Conservation (phyloP, 441 rosid species). For the Capsella rubella region DNA sequence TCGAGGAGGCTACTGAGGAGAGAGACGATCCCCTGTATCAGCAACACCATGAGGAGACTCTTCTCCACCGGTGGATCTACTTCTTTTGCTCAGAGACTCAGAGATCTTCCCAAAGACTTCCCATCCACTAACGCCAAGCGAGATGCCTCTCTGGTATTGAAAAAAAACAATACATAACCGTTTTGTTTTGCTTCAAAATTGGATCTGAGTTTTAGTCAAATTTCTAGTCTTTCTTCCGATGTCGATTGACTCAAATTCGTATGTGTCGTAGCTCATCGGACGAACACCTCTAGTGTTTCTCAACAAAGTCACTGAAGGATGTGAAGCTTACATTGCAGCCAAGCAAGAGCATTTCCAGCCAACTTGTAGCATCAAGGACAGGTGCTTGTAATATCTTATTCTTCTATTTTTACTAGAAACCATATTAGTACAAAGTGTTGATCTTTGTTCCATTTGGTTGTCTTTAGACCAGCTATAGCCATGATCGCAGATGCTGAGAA, state of each 20-base stretch:
- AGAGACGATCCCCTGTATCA: conserved; percentile 42
- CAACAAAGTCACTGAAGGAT: conserved; percentile 86
- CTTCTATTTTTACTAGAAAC: background rate
- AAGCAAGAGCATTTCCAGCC: conserved; percentile 97
- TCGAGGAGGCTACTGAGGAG: conserved; percentile 48
- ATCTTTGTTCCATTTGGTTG: conserved; percentile 4
- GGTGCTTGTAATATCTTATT: conserved; percentile 45
- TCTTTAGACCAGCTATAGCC: conserved; percentile 76
- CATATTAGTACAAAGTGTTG: background rate
- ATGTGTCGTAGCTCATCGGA: conserved; percentile 67
- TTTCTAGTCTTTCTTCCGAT: background rate
- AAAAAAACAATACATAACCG: background rate
- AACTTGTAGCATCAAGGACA: conserved; percentile 89
- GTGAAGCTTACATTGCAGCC: conserved; percentile 83
- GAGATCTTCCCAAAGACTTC: conserved; percentile 74
- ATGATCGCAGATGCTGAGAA: conserved; percentile 84
- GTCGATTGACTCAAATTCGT: background rate
- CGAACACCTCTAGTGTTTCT: conserved; percentile 82
- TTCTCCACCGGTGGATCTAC: conserved; percentile 53
- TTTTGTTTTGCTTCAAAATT: background rate
- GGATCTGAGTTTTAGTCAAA: conserved; percentile 12
- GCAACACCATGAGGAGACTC: conserved; percentile 41
- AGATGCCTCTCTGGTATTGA: conserved; percentile 61
- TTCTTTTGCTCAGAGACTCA: conserved; percentile 64
- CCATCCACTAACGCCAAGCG: conserved; percentile 66